Conservation (phyloP, 805 yeast genomes). For the Pichia ethanolica region DNA sequence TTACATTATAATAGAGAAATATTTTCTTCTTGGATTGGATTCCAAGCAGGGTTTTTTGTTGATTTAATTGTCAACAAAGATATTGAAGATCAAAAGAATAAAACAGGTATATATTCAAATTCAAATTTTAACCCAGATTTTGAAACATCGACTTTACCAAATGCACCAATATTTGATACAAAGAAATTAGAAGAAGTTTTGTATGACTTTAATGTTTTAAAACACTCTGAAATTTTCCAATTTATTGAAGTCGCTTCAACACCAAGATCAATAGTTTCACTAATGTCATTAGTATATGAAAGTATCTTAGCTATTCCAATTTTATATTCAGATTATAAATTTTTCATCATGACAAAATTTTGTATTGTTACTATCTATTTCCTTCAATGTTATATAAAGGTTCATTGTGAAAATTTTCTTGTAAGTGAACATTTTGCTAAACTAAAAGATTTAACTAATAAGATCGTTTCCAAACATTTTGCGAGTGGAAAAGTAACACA, state of each 20-base stretch:
- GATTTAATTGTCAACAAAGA: neutral
- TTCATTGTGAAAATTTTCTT: neutral
- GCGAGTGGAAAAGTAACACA: neutral
- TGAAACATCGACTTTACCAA: neutral
- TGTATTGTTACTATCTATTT: slow-evolving; percentile 4
- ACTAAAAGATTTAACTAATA: neutral
- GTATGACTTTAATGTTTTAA: neutral
- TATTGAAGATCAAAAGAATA: neutral
- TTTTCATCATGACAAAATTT: slow-evolving; percentile 7
- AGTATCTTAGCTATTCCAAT: neutral
- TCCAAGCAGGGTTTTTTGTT: slow-evolving; percentile 1
- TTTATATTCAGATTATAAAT: slow-evolving; percentile 2
- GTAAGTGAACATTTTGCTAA: neutral
- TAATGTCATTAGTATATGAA: slow-evolving; percentile 2
- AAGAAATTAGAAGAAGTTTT: slow-evolving; percentile 1
- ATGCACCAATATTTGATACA: neutral
- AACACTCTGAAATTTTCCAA: neutral
- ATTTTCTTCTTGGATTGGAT: slow-evolving; percentile 6
- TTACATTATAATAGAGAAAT: slow-evolving; percentile 4
- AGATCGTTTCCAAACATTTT: neutral
- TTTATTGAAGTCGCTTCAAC: neutral
- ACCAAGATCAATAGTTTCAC: neutral
- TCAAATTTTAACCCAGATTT: neutral
- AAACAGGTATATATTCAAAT: neutral
- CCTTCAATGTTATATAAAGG: slow-evolving; percentile 2